Percentiles rank a stretch among this genome's conserved stretches.
These are phyloP conservation scores for Cryptosporidium canis DNA, from an alignment of 169 alveolate species.

Conservation along the genomic window DNA sequence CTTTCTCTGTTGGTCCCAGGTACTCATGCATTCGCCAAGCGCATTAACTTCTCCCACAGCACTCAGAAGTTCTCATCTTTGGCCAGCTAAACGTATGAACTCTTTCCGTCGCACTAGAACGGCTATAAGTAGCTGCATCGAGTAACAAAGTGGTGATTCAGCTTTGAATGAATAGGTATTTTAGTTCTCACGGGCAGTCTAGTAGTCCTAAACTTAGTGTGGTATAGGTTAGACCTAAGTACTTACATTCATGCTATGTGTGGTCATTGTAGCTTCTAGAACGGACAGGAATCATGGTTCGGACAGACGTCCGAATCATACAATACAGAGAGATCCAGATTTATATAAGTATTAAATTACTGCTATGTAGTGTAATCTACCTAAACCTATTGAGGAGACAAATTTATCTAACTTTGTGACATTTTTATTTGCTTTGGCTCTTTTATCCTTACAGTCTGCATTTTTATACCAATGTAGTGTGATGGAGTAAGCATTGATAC, in stretches of 20 bases:
- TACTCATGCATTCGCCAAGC: conserved; percentile 22
- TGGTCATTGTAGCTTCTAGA: too few relatives aligned
- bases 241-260: background rate
- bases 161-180: background rate
- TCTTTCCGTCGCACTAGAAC: background rate
- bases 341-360: too few relatives aligned
- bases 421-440: conserved; percentile 11
- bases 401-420: background rate
- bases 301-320: too few relatives aligned
- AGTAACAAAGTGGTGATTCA: background rate
- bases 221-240: background rate
- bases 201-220: background rate
- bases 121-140: background rate
- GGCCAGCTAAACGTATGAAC: background rate
- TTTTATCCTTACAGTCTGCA: background rate
- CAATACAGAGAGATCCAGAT: too few relatives aligned
- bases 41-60: conserved; percentile 11
- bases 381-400: background rate
- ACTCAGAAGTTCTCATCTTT: background rate
- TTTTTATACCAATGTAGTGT: background rate
- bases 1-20: conserved; percentile 51
- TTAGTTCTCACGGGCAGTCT: background rate
- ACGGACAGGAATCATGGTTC: too few relatives aligned
- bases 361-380: too few relatives aligned
- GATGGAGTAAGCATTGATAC: background rate